phyloP scores from a whole-genome alignment of 192 early-diverging fungal species.

The Phlyctochytrium bullatum region DNA sequence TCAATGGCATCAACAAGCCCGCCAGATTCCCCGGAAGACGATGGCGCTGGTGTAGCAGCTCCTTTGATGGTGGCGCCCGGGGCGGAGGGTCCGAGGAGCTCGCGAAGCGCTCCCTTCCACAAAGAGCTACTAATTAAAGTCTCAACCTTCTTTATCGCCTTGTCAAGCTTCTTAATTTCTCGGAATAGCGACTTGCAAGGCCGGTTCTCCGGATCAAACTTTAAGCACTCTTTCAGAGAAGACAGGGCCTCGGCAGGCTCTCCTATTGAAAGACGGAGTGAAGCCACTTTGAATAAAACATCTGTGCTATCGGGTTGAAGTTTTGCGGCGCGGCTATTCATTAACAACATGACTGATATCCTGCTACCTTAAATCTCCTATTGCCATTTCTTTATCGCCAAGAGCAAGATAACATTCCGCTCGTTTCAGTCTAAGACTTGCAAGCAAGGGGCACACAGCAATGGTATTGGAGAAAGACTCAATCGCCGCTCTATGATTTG shows the following conservation, averaged over 20 bases:
- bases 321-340: conserved; percentile 66
- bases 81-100: conserved; percentile 43
- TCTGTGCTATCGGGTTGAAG: conserved; percentile 66
- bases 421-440: conserved; percentile 59
- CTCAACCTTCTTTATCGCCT: conserved; percentile 62
- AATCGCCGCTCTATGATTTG: conserved; percentile 49
- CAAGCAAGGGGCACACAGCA: conserved; percentile 14
- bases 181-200: conserved; percentile 75
- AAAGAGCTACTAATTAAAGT: conserved; percentile 51
- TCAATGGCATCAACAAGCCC: conserved; percentile 42
- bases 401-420: conserved; percentile 70
- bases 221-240: conserved; percentile 80
- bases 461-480: conserved; percentile 27
- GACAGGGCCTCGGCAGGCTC: conserved; percentile 68
- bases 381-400: conserved; percentile 82
- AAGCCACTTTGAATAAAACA: conserved; percentile 61
- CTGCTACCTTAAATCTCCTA: conserved; percentile 65
- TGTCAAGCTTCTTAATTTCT: conserved; percentile 71
- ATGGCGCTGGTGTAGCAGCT: too few relatives aligned
- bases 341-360: neutral
- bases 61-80: neutral
- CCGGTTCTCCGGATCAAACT: conserved; percentile 90
- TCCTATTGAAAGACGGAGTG: conserved; percentile 66
- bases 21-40: neutral
- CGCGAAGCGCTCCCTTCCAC: conserved; percentile 47